Conservation (phyloP, 345 rosid species). For the Eucalyptus sp. region DNA sequence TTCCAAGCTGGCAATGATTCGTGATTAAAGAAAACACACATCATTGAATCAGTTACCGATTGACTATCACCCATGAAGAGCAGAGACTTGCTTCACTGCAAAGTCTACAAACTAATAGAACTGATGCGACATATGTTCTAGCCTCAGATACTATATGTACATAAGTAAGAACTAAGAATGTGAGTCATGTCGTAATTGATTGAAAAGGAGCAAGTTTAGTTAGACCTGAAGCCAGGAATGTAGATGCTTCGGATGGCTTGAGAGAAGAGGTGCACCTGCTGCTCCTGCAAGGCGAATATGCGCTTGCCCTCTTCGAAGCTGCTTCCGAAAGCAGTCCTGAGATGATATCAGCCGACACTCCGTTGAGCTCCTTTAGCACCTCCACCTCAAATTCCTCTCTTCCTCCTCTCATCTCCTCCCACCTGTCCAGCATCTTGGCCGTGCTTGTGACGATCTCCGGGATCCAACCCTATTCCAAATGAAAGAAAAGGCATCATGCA, state of each 20-base stretch:
- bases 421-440: conserved; percentile 31
- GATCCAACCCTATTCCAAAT: conserved; percentile 36
- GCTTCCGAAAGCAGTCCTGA: conserved; percentile 93
- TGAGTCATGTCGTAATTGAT: background rate
- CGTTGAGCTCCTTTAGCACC: conserved; percentile 42
- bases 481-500: background rate
- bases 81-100: background rate
- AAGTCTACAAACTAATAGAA: background rate
- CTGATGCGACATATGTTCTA: background rate
- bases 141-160: background rate
- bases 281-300: conserved; percentile 60
- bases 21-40: background rate
- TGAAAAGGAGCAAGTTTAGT: background rate
- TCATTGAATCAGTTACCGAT: background rate
- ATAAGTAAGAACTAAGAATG: background rate
- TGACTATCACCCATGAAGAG: background rate
- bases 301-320: conserved; percentile 63
- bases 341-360: conserved; percentile 55
- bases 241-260: conserved; percentile 46
- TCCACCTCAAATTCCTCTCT: conserved; percentile 61
- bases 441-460: conserved; percentile 54
- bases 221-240: conserved; percentile 76
- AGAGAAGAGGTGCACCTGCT: conserved; percentile 44
- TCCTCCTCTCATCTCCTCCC: conserved; percentile 54
- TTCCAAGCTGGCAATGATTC: background rate